Evolutionary conservation across 2,329 filamentous ascomycete genomes (phyloP).

Genomic region (Botrytis fabae): DNA sequence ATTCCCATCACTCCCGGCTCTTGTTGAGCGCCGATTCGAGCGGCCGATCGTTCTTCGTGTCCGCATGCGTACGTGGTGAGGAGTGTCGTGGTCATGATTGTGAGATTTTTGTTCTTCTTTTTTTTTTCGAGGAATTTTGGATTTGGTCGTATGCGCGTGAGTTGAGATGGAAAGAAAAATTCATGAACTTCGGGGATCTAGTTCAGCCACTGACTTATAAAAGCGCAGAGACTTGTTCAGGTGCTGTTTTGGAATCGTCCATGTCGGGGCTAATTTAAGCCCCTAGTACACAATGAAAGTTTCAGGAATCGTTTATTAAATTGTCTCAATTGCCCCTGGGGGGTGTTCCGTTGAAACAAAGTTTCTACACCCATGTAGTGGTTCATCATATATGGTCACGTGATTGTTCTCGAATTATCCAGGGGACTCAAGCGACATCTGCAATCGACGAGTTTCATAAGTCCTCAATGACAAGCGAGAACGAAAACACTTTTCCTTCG

Average conservation of each 20-base stretch:
- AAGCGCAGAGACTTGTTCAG: not conserved
- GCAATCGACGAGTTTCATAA: not conserved
- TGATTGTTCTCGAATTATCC: not conserved
- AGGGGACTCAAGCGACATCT: not conserved
- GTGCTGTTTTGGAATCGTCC: not conserved
- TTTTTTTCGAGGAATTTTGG: not conserved
- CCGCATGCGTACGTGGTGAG: not conserved
- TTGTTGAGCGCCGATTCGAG: not conserved
- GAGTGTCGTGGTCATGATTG: not conserved
- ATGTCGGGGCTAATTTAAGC: too few species aligned
- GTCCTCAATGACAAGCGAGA: too few species aligned
- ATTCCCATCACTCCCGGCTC: not conserved
- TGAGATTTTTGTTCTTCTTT: not conserved
- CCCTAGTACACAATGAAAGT: fast-evolving
- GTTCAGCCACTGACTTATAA: not conserved
- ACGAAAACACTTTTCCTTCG: fast-evolving
- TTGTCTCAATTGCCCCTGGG: too few species aligned
- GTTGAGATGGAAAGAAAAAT: not conserved
- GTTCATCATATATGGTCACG: fast-evolving
- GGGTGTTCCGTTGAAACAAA: not conserved
- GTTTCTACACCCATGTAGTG: not conserved
- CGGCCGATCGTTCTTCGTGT: not conserved
- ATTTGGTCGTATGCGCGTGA: not conserved
- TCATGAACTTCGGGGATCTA: not conserved
- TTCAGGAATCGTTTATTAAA: not conserved